phyloP scores from a whole-genome alignment of 2,329 filamentous ascomycete genomes.

The Orbilia brochopaga region DNA sequence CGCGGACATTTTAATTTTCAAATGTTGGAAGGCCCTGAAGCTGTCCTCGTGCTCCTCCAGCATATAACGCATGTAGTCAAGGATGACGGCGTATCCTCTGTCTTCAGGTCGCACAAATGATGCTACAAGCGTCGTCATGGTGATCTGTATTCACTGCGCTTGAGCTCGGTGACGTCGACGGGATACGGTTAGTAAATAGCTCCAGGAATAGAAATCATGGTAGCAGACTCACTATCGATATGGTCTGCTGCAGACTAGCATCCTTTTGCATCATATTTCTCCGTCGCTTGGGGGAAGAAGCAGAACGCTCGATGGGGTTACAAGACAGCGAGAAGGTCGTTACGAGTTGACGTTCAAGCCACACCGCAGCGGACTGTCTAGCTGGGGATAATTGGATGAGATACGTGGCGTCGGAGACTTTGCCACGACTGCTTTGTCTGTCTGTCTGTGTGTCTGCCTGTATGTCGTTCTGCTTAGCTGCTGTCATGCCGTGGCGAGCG shows the following conservation, averaged over 20 bases:
- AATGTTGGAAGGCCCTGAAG: slow-evolving; percentile 1
- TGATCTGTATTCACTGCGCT: background rate
- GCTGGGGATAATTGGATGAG: slow-evolving; percentile 1
- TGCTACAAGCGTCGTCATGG: background rate
- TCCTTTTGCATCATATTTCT: background rate
- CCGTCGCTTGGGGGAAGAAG: background rate
- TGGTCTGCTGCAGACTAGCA: background rate
- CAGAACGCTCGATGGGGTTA: background rate
- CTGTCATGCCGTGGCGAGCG: background rate
- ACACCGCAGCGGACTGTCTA: background rate
- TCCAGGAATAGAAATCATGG: background rate
- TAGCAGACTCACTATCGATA: slow-evolving; percentile 1
- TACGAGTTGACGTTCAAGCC: slow-evolving; percentile 2
- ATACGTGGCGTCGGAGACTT: slow-evolving; percentile 1
- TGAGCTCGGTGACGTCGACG: background rate
- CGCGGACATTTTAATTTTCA: slow-evolving; percentile 17
- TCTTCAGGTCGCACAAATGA: background rate
- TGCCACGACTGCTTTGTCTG: background rate
- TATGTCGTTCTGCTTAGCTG: no score
- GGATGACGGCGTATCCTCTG: background rate
- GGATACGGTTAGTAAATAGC: background rate
- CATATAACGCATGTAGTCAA: slow-evolving; percentile 3
- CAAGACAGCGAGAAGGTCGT: background rate
- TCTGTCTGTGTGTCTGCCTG: background rate
- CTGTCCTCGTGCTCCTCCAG: slow-evolving; percentile 41